phyloP scores from a whole-genome alignment of 768 basidiomycete genomes.

The Neoboletus magnificus region DNA sequence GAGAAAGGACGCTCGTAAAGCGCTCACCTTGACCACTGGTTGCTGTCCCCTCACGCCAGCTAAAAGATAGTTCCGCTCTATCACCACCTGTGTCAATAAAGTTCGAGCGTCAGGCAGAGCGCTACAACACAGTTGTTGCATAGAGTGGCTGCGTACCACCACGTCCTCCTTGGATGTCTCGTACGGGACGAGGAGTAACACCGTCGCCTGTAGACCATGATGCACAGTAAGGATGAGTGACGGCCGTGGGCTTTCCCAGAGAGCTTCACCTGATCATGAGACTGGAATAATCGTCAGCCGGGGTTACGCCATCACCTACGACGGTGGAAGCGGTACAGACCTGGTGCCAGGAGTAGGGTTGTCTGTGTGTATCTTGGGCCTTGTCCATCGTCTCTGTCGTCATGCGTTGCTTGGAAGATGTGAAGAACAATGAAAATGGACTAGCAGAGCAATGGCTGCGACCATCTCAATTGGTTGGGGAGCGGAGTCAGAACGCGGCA shows the following conservation, averaged over 20 bases:
- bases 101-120: neutral
- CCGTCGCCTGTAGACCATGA: slow-evolving; percentile 55
- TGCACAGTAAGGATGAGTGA: slow-evolving; percentile 18
- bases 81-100: slow-evolving; percentile 50
- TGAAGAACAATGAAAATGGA: slow-evolving; percentile 9
- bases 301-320: slow-evolving; percentile 14
- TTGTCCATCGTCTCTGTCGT: slow-evolving; percentile 24
- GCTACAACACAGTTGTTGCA: neutral
- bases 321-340: slow-evolving; percentile 37
- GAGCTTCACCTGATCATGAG: slow-evolving; percentile 72
- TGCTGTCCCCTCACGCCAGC: slow-evolving; percentile 70
- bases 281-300: slow-evolving; percentile 42
- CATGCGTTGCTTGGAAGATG: slow-evolving; percentile 12
- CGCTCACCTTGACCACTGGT: slow-evolving; percentile 67
- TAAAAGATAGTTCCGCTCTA: slow-evolving; percentile 68
- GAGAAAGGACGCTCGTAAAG: neutral
- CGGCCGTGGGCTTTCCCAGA: slow-evolving; percentile 7
- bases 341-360: slow-evolving; percentile 84
- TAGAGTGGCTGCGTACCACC: slow-evolving; percentile 42
- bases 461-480: slow-evolving; percentile 23
- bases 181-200: slow-evolving; percentile 70
- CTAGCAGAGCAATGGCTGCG: slow-evolving; percentile 7
- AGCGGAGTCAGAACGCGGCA: slow-evolving; percentile 36
- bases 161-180: slow-evolving; percentile 71
- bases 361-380: slow-evolving; percentile 29